Evolutionary conservation across 2,329 filamentous ascomycete species (phyloP), one percentile per base, ranked within the genome.

Genomic region (Monosporascus sp.): DNA sequence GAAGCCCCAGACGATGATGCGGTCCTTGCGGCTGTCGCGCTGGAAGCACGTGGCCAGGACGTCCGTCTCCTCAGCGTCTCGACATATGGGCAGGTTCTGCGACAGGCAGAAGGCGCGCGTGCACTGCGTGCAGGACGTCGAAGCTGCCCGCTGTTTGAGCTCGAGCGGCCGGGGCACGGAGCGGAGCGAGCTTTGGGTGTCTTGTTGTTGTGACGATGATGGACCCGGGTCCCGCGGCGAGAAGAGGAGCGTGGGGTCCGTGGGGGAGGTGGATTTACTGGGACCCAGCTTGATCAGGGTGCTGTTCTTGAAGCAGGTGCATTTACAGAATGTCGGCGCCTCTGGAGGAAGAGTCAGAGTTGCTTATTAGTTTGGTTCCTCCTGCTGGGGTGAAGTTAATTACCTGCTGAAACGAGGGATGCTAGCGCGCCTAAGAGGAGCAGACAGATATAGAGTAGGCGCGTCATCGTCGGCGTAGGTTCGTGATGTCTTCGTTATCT

Each of bases 241-340:
- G 14, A 24, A 46, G 22, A 24, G 20, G 3, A 24, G 20, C 24
- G 49, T 41, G 37, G 49, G 58, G 37, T 60, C 54, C 50, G 56
- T 59, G 50, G 63, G 60, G 54, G 54, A 61, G 57, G 59, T 63
- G 58, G 51, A 61, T 51, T 56, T 67, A 50, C 70, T 62, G 3
- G 78, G 76, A n/a, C 76, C 79, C 9, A 86, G 76, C 16, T 79
- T 76, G 64, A 87, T 84, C 63, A 87, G 84, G 59, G 82, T 86
- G 75, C 80, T 84, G 73, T 87, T 86, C 61, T 81, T 82, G 73
- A 85, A 85, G 72, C 84, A 87, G 60, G 82, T 86, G 72, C 84
- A 87, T 76, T 87, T 87, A 76, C 84, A 87, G 67, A 86, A 87
- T 2, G 80, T 81, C 19, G 81, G 82, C 44, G 81, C 78, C 35